Percentiles rank a stretch among this genome's conserved stretches.
phyloP scores from a whole-genome alignment of 345 rosid genomes.

The Crucihimalaya himalaica region DNA sequence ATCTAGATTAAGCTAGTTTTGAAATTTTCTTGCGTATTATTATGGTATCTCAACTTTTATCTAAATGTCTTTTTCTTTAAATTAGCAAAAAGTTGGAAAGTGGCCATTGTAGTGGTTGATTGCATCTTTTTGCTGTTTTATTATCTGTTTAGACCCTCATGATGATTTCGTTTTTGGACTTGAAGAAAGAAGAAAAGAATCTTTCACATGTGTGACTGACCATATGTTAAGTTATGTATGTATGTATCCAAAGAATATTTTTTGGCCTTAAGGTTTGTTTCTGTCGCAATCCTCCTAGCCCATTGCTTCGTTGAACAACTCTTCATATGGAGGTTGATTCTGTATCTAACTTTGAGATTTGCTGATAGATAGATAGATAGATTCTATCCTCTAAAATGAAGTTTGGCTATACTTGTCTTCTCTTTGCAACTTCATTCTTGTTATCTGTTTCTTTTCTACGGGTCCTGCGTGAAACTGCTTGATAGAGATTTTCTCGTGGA shows the following conservation, averaged over 20 bases:
- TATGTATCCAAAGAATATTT: too few species aligned
- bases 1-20: conserved; percentile 2
- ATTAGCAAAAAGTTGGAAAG: conserved; percentile 33
- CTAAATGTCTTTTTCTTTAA: conserved; percentile 26
- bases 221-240: conserved; percentile 6
- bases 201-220: conserved; percentile 39
- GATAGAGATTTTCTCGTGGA: neutral
- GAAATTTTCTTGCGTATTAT: conserved; percentile 13
- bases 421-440: neutral
- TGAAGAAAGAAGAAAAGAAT: conserved; percentile 11
- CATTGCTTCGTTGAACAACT: conserved; percentile 43
- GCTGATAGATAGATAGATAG: neutral
- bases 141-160: conserved; percentile 34
- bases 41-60: conserved; percentile 27
- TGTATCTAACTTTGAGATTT: conserved; percentile 7
- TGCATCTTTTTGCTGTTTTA: conserved; percentile 38
- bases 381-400: conserved; percentile 34
- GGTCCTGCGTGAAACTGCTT: neutral
- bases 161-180: conserved; percentile 28
- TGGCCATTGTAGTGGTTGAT: conserved; percentile 38
- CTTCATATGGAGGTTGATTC: conserved; percentile 36
- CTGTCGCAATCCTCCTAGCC: conserved; percentile 34
- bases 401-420: conserved; percentile 34
- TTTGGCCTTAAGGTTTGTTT: conserved; percentile 17
- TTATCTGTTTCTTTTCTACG: conserved; percentile 2